Base-by-base conservation (phyloP, 2,329 filamentous ascomycete species). In the Didymellaceae sp. region DNA sequence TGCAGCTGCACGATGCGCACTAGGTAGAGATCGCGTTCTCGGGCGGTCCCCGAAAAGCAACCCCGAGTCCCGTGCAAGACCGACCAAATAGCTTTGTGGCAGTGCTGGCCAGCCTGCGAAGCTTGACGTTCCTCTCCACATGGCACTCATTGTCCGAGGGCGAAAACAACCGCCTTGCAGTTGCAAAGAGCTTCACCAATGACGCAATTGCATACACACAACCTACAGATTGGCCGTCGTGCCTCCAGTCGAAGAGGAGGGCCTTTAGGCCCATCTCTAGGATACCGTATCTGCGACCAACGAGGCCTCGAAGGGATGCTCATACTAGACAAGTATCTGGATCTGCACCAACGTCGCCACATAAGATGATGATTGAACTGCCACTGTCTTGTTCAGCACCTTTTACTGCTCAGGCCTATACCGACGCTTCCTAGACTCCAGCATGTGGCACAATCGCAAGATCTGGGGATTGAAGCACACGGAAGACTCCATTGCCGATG, bases 41-140 rank as follows among this genome's bases (percentile, higher is more conserved):
- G 37, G 9, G 39, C 44, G 50, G 39, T 47, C 39, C 39, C 50
- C 50, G 50, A 53, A 30, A 3, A 39, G 6, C 16, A 40, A 47
- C 6, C 33, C 50, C 50, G 50, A 53, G n/a, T 21, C 25, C 44
- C 44, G 43, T 31, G 25, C 28, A 31, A 34, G 18, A 30, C 39
- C 50, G 39, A 35, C 18, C 28, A 26, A 47, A 33, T 53, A 34
- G 44, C 39, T 47, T 28, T 24, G 17, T 8, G 42, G 48, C 48
- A 42, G 42, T 52, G 32, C 32, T 17, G 34, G 37, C 26, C 13
- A 11, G 22, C 16, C n/a, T 14, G 7, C 11, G 24, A 22, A 24
- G 31, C 34, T 16, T 50, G 20, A 20, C 16, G 18, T 22, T 34
- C 20, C 42, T 42, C 42, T 38, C 48, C 48, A 52, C 37, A n/a